Evolutionary conservation across 805 yeast genomes (phyloP), one percentile per base, ranked within the genome.

Genomic region (Clavispora phyllophila): DNA sequence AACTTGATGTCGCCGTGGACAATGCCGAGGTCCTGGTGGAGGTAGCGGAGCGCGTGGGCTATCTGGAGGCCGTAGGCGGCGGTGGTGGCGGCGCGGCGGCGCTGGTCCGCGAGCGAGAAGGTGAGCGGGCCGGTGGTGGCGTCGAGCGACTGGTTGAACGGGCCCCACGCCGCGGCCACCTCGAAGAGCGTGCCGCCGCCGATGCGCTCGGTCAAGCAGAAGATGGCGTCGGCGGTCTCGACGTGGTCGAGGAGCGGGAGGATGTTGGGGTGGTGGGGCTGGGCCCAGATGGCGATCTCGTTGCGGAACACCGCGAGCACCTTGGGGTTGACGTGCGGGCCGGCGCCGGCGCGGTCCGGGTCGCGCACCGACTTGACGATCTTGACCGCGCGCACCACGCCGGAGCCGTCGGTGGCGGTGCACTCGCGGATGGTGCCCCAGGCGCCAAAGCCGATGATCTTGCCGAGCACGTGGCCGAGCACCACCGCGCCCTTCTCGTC

Each of bases 401-500:
- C 67, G 10, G 47, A 66, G 51, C 69, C 67, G 29, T 49, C 49
- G n/a, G 51, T 47, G 4, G 60, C 57, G 8, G 56, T 60, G 48
- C 91, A 85, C 57, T 85, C 91, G 44, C 95, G 68, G 9, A 89
- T 83, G 23, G 82, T 75, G 9, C 96, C 95, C 84, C 93, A 90
- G 0, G 96, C 95, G 12, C 97, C 96, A 57, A 78, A 79, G 1
- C 96, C 96, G 47, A 88, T 82, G 9, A 83, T 75, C 51, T 79
- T 80, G 1, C 95, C 96, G 24, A 89, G 58, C 25, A 63, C 72
- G 50, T 79, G 79, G 13, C 78, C 81, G 65, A 83, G 50, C 1
- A 88, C 78, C 19, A 73, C 59, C 12, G 85, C 82, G 0, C 95
- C 96, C 46, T 75, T 78, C 44, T 83, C 87, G 52, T 81, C 85